phyloP scores from a whole-genome alignment of 2,329 filamentous ascomycete species.

The Aspergillus niger region DNA sequence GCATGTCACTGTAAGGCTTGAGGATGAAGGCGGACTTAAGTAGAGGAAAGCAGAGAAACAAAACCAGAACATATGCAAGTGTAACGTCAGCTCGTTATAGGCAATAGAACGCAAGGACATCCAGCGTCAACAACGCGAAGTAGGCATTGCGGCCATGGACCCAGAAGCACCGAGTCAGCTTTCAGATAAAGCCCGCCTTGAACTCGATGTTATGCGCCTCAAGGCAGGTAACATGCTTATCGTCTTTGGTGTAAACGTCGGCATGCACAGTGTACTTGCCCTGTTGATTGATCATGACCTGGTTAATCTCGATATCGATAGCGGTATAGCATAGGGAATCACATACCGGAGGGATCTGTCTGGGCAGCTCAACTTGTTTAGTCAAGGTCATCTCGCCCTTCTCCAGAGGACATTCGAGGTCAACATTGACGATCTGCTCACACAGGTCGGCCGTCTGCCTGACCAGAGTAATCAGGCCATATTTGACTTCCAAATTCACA shows the following conservation, averaged over 20 bases:
- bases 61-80: background rate
- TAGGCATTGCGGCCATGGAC: background rate
- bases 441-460: slow-evolving; percentile 81
- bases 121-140: slow-evolving; percentile 2
- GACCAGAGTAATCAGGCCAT: slow-evolving; percentile 87
- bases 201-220: slow-evolving; percentile 58
- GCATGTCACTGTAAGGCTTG: background rate
- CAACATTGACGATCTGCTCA: slow-evolving; percentile 84
- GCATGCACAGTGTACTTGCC: slow-evolving; percentile 88
- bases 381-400: slow-evolving; percentile 71
- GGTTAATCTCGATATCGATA: slow-evolving; percentile 5
- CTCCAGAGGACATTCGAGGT: slow-evolving; percentile 84
- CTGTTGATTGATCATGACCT: slow-evolving; percentile 47
- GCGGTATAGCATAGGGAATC: background rate
- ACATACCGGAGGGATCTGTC: slow-evolving; percentile 84
- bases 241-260: slow-evolving; percentile 75
- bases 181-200: slow-evolving; percentile 18
- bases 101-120: slow-evolving; percentile 3
- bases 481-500: slow-evolving; percentile 84
- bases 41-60: slow-evolving; percentile 11
- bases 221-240: slow-evolving; percentile 80
- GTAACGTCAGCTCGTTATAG: background rate
- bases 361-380: slow-evolving; percentile 83
- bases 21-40: background rate
- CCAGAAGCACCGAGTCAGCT: background rate